Conservation (phyloP, 345 rosid species). For the Anacardium occidentale region DNA sequence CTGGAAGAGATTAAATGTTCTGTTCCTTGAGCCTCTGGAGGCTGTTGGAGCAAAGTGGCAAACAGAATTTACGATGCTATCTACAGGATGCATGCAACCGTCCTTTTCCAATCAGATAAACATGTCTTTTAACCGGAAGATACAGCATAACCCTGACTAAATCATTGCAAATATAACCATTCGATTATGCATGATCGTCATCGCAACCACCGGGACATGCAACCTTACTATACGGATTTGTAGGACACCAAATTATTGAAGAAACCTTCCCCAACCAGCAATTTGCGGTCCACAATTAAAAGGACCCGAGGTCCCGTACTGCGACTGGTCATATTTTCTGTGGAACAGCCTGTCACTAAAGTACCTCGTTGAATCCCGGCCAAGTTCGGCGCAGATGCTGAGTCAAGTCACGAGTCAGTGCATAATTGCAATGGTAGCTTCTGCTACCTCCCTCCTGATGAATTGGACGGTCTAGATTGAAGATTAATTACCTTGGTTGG, state of each 20-base stretch:
- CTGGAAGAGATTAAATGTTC: not conserved
- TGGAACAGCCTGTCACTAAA: conserved; percentile 41
- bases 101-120: not conserved
- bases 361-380: not conserved
- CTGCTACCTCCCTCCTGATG: not conserved
- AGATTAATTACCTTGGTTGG: conserved; percentile 75
- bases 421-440: not conserved
- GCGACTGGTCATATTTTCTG: conserved; percentile 39
- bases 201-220: conserved; percentile 26
- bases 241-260: conserved; percentile 17
- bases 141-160: not conserved
- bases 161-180: not conserved
- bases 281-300: conserved; percentile 18
- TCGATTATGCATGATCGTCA: not conserved
- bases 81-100: not conserved
- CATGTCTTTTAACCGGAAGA: not conserved
- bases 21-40: too few relatives aligned
- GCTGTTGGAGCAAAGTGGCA: conserved; percentile 4
- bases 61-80: not conserved
- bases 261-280: conserved; percentile 11
- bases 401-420: conserved; percentile 13
- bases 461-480: conserved; percentile 19
- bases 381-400: not conserved
- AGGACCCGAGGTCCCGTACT: conserved; percentile 23
- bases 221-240: conserved; percentile 32